These are phyloP conservation scores for Stemphylium beticola DNA, from an alignment of 2,329 filamentous ascomycete genomes.

Conservation along the genomic window DNA sequence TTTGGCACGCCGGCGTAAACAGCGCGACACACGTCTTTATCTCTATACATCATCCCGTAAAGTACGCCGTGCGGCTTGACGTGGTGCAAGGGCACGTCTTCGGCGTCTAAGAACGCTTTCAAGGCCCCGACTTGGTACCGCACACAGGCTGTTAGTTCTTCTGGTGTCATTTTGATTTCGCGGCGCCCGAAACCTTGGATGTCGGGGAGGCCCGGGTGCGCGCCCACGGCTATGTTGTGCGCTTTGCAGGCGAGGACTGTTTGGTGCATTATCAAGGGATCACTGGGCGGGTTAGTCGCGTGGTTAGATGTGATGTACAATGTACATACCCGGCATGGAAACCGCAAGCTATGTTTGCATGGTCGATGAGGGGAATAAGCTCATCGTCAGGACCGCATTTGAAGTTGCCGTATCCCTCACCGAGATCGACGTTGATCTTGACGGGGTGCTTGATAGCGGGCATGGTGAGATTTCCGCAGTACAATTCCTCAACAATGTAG, in stretches of 20 bases:
- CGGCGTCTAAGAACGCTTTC: conserved; percentile 64
- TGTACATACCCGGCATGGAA: conserved; percentile 56
- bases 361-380: conserved; percentile 65
- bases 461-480: conserved; percentile 43
- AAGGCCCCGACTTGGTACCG: conserved; percentile 70
- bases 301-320: neutral
- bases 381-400: conserved; percentile 64
- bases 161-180: conserved; percentile 64
- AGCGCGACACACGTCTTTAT: conserved; percentile 59
- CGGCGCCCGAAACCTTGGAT: conserved; percentile 69
- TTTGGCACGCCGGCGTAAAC: conserved; percentile 61
- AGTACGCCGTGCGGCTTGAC: conserved; percentile 68
- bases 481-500: neutral
- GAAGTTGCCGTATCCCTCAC: conserved; percentile 60
- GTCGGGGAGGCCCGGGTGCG: conserved; percentile 70
- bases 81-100: conserved; percentile 63
- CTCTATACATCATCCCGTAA: conserved; percentile 63
- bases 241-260: conserved; percentile 65
- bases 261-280: conserved; percentile 68
- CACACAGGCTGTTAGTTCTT: conserved; percentile 63
- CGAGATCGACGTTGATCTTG: conserved; percentile 61
- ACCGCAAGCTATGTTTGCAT: conserved; percentile 68
- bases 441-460: conserved; percentile 59
- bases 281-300: conserved; percentile 42
- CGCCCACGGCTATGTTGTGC: conserved; percentile 63